These are phyloP conservation scores for Plantago coronopus DNA, from an alignment of 305 asterid species.

Conservation along the genomic window DNA sequence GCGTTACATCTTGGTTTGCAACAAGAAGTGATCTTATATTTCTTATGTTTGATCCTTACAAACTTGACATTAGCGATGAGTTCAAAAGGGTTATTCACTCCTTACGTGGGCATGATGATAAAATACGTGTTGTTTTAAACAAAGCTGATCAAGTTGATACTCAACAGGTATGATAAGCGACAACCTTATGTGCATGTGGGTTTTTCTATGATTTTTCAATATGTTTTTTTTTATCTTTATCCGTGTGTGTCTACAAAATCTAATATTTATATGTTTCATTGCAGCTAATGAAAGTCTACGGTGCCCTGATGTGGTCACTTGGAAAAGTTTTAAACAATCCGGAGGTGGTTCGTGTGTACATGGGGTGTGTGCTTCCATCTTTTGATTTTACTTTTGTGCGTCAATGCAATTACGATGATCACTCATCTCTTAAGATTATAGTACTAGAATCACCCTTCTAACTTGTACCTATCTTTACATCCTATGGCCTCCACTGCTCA, in stretches of 20 bases:
- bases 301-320: constrained; percentile 98
- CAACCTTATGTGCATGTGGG: not conserved
- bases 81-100: constrained; percentile 86
- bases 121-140: constrained; percentile 84
- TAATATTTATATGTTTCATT: constrained; percentile 9
- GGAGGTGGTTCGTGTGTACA: constrained; percentile 88
- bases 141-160: constrained; percentile 97
- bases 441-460: not conserved
- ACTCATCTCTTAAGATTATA: not conserved
- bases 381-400: not conserved
- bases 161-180: constrained; percentile 58
- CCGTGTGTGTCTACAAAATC: not conserved
- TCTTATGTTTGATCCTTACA: constrained; percentile 89
- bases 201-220: not conserved
- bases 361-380: constrained; percentile 55
- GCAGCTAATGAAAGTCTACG: constrained; percentile 94
- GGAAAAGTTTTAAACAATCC: constrained; percentile 92
- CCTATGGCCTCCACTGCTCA: not conserved
- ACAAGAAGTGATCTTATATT: constrained; percentile 85
- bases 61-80: constrained; percentile 92
- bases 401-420: not conserved
- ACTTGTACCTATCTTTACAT: not conserved
- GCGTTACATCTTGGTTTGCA: constrained; percentile 97
- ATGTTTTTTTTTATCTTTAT: constrained; percentile 8
- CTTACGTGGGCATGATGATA: constrained; percentile 87